phyloP scores from a whole-genome alignment of 2,329 filamentous ascomycete genomes.

The Trichoderma semiorbis region DNA sequence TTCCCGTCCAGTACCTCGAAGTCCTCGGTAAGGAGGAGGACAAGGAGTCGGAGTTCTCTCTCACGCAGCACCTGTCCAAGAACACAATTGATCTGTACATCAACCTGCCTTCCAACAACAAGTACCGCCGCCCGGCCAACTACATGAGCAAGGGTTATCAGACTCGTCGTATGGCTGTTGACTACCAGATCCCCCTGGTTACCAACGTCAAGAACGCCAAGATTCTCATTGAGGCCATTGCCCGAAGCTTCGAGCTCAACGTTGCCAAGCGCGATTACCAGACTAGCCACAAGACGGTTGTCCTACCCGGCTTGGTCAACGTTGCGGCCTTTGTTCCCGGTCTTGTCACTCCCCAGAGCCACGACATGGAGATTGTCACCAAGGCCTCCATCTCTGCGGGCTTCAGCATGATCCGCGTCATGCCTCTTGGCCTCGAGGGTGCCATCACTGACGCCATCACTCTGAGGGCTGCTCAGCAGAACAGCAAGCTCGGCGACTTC shows the following conservation, averaged over 20 bases:
- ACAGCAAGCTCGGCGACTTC: constrained; percentile 62
- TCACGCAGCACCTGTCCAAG: constrained; percentile 94
- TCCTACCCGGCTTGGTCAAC: constrained; percentile 73
- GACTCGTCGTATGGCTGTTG: constrained; percentile 95
- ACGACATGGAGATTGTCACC: constrained; percentile 66
- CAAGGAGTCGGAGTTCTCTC: constrained; percentile 92
- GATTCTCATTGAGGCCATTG: constrained; percentile 90
- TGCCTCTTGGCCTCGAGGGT: constrained; percentile 70
- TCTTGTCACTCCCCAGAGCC: constrained; percentile 60
- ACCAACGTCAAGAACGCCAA: constrained; percentile 99
- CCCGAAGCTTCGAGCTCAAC: constrained; percentile 80
- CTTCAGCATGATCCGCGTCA: constrained; percentile 76
- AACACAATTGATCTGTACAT: constrained; percentile 99
- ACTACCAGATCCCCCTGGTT: constrained; percentile 92
- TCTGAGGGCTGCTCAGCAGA: constrained; percentile 69
- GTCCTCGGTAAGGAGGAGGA: constrained; percentile 76
- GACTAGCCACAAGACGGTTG: constrained; percentile 76
- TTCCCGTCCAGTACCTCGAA: constrained; percentile 91
- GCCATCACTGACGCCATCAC: constrained; percentile 69
- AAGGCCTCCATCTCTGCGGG: constrained; percentile 71
- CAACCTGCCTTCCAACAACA: constrained; percentile 98
- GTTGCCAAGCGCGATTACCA: constrained; percentile 85
- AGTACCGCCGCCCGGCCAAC: constrained; percentile 92
- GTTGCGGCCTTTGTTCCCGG: constrained; percentile 77
- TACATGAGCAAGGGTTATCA: constrained; percentile 98